These are phyloP conservation scores for Meripilus lineatus DNA, from an alignment of 1,284 basidiomycete species.

Conservation along the genomic window DNA sequence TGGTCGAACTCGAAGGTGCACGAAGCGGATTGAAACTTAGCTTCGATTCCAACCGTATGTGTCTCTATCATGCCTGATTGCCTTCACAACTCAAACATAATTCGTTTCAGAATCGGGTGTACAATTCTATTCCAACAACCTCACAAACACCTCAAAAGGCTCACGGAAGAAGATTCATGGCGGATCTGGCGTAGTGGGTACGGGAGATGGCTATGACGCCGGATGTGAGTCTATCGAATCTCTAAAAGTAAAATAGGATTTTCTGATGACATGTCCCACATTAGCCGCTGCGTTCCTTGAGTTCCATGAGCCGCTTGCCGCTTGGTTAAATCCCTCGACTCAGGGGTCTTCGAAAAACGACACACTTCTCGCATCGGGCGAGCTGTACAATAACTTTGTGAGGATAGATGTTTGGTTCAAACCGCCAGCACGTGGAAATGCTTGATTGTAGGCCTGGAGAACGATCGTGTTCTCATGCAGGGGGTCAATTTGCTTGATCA, in stretches of 20 bases:
- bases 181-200: constrained; percentile 51
- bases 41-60: constrained; percentile 69
- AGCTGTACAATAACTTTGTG: constrained; percentile 33
- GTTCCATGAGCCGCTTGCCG: constrained; percentile 58
- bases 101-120: constrained; percentile 53
- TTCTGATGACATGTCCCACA: background rate
- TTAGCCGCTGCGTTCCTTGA: constrained; percentile 70
- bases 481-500: no score
- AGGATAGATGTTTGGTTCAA: constrained; percentile 27
- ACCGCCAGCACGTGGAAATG: background rate
- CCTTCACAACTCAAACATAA: background rate
- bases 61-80: background rate
- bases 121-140: constrained; percentile 67
- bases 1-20: constrained; percentile 50
- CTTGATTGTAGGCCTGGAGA: no score
- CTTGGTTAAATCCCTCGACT: constrained; percentile 29
- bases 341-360: constrained; percentile 23
- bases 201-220: constrained; percentile 57
- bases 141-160: constrained; percentile 40
- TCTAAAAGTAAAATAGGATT: background rate
- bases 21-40: constrained; percentile 55
- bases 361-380: constrained; percentile 29
- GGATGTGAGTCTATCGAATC: constrained; percentile 39
- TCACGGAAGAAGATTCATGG: constrained; percentile 72
- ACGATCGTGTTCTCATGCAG: no score